These are phyloP conservation scores for Phyllostachys edulis DNA, from an alignment of 176 grass and related monocot species.

Conservation along the genomic window DNA sequence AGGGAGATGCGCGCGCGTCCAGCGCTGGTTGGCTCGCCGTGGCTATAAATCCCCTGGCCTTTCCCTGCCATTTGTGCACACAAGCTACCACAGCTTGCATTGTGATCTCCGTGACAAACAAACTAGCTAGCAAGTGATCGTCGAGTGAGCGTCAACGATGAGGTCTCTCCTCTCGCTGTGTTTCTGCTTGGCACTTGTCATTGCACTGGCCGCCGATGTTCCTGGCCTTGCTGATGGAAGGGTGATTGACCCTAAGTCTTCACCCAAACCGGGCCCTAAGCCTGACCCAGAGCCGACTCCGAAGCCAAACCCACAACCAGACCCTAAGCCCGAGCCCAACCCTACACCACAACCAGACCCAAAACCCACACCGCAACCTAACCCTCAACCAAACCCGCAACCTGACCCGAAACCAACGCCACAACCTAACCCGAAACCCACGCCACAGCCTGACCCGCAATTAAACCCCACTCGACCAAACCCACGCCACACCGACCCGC, in stretches of 20 bases:
- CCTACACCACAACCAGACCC: neutral
- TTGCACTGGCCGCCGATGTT: neutral
- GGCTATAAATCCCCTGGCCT: slow-evolving; percentile 1
- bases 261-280: neutral
- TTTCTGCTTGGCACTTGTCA: neutral
- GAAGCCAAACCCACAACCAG: neutral
- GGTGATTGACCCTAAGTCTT: neutral
- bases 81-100: neutral
- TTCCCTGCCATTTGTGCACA: neutral
- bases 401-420: too few species aligned
- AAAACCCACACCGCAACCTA: neutral
- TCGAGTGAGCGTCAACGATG: neutral
- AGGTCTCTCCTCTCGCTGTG: neutral
- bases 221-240: neutral
- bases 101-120: neutral
- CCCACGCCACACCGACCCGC: neutral
- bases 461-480: neutral
- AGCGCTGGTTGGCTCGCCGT: neutral
- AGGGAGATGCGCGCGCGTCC: neutral
- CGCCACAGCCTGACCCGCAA: neutral
- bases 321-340: neutral
- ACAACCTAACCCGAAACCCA: neutral
- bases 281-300: neutral
- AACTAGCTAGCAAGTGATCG: neutral
- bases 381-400: neutral